Evolutionary conservation across 1,139 yeast genomes (phyloP).

Genomic region (Geotrichum carabidarum): DNA sequence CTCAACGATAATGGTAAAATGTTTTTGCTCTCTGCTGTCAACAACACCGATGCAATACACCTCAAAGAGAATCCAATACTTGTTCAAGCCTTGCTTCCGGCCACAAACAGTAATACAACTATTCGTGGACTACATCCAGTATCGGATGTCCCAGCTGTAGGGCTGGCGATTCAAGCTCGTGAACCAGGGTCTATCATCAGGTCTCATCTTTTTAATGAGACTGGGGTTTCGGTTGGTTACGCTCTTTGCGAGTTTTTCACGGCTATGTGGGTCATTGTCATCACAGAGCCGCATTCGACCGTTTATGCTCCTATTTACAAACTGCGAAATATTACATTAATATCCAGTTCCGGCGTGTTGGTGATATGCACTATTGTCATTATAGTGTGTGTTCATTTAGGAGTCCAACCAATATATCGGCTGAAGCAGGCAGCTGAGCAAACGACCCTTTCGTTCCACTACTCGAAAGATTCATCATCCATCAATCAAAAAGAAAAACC

Average conservation of each 20-base stretch:
- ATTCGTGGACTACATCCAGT: background rate
- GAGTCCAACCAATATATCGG: slow-evolving; percentile 76
- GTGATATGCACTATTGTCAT: slow-evolving; percentile 68
- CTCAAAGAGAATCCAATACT: background rate
- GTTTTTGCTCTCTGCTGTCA: slow-evolving; percentile 33
- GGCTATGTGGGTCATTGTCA: slow-evolving; percentile 66
- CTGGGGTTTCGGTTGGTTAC: slow-evolving; percentile 65
- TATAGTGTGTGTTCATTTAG: slow-evolving; percentile 77
- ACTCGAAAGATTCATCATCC: background rate
- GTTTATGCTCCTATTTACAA: slow-evolving; percentile 62
- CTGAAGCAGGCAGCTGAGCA: slow-evolving; percentile 81
- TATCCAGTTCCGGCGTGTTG: slow-evolving; percentile 76
- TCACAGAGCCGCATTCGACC: slow-evolving; percentile 56
- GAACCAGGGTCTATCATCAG: slow-evolving; percentile 49
- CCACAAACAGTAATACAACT: slow-evolving; percentile 1
- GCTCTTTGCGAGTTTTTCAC: slow-evolving; percentile 46
- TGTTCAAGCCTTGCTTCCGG: slow-evolving; percentile 9
- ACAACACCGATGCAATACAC: background rate
- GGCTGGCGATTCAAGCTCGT: slow-evolving; percentile 1
- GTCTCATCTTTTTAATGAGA: slow-evolving; percentile 43
- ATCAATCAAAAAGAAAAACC: background rate
- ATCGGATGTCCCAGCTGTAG: slow-evolving; percentile 8
- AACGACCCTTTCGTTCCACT: slow-evolving; percentile 32
- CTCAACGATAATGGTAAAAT: slow-evolving; percentile 42
- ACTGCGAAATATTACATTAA: slow-evolving; percentile 65